Percentiles rank a stretch among this genome's conserved stretches.
Conservation (phyloP, 2,329 filamentous ascomycete species). For the Fusarium euwallaceae region DNA sequence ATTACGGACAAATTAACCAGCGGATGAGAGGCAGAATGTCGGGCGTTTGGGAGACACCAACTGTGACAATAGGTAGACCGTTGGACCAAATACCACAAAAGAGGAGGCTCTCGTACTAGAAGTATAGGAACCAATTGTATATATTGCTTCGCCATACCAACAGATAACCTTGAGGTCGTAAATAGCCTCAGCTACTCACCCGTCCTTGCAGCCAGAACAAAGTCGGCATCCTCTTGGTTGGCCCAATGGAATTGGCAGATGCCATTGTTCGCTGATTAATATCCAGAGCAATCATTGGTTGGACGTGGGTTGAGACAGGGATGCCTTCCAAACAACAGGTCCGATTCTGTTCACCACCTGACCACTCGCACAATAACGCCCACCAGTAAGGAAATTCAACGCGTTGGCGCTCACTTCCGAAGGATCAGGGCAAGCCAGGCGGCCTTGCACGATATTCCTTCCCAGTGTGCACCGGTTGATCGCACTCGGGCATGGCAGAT, state of each 20-base stretch:
- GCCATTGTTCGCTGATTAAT: background rate
- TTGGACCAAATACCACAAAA: background rate
- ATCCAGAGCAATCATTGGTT: background rate
- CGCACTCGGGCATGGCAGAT: too few species aligned
- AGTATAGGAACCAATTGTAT: background rate
- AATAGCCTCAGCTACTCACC: background rate
- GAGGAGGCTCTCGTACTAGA: background rate
- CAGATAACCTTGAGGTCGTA: background rate
- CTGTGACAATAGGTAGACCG: background rate
- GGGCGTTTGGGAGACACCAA: background rate
- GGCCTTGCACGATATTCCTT: too few species aligned
- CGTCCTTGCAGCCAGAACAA: background rate
- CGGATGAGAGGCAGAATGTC: background rate
- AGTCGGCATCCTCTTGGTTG: background rate
- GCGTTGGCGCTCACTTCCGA: background rate
- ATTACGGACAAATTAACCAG: background rate
- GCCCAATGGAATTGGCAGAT: background rate
- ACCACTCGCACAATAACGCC: background rate
- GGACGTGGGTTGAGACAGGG: background rate
- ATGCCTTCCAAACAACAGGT: background rate
- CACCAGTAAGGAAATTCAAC: background rate
- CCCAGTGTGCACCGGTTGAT: too few species aligned
- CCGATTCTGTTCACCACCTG: background rate
- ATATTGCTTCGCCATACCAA: background rate
- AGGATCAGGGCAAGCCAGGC: background rate